Evolutionary conservation across 768 basidiomycete genomes (phyloP).

Genomic region (Collybia mongolica): DNA sequence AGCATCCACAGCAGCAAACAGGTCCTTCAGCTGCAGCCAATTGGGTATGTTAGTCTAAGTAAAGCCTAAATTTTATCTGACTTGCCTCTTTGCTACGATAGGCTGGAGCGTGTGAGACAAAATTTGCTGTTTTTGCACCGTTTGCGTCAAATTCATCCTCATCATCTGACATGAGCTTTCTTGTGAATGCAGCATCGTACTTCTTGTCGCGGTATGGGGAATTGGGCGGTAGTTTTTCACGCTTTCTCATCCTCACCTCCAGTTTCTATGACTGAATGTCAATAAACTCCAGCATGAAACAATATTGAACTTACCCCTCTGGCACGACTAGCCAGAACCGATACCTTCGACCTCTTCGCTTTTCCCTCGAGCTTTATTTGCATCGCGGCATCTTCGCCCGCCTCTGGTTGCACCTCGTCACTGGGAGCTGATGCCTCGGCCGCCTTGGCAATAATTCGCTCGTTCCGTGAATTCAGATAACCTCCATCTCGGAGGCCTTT

Average conservation of each 20-base stretch:
- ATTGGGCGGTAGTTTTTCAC: neutral
- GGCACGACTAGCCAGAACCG: neutral
- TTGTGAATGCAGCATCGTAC: slow-evolving; percentile 12
- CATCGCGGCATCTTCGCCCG: too few relatives aligned
- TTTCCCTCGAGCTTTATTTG: neutral
- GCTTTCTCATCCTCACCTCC: slow-evolving; percentile 5
- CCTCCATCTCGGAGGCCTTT: neutral
- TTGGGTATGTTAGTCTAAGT: neutral
- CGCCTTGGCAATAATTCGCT: neutral
- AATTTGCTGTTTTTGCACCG: neutral
- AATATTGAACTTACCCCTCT: neutral
- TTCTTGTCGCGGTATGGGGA: slow-evolving; percentile 5
- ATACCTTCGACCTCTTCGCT: neutral
- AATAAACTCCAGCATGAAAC: neutral
- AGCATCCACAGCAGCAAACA: slow-evolving; percentile 10
- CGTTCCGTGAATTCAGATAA: neutral
- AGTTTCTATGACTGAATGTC: slow-evolving; percentile 12
- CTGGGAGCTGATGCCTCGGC: neutral
- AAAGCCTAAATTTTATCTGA: neutral
- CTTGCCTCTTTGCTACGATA: neutral
- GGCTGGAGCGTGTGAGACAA: neutral
- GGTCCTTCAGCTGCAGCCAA: slow-evolving; percentile 4
- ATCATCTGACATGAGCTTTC: slow-evolving; percentile 15
- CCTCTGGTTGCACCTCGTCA: neutral
- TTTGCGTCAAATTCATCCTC: slow-evolving; percentile 10